A percentile compares a stretch with the other conserved stretches of the same genome.
These are phyloP conservation scores for Dichomitus squalens DNA, from an alignment of 1,284 basidiomycete species.

Conservation along the genomic window DNA sequence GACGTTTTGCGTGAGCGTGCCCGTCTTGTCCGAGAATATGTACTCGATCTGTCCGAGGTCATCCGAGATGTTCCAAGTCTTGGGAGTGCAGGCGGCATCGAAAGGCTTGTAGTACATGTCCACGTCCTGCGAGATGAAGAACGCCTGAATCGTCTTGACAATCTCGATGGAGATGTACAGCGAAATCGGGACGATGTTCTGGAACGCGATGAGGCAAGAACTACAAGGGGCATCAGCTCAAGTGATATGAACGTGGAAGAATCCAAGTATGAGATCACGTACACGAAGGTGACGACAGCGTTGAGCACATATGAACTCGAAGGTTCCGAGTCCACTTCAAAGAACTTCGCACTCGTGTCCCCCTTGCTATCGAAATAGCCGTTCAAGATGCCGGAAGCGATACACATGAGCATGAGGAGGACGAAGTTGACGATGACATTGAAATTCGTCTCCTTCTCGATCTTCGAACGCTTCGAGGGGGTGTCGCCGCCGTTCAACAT, in stretches of 20 bases:
- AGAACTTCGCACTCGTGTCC: constrained; percentile 74
- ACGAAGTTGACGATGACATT: constrained; percentile 96
- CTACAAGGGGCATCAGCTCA: constrained; percentile 38
- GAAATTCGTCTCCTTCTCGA: constrained; percentile 98
- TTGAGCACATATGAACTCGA: constrained; percentile 71
- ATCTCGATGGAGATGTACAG: constrained; percentile 98
- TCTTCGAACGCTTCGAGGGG: constrained; percentile 93
- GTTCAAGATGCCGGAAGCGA: constrained; percentile 72
- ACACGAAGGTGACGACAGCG: constrained; percentile 90
- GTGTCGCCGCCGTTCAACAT: constrained; percentile 95
- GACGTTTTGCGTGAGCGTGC: constrained; percentile 93
- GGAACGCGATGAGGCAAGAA: constrained; percentile 91
- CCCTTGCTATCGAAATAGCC: constrained; percentile 68
- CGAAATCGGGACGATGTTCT: constrained; percentile 97
- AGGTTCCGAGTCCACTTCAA: constrained; percentile 68
- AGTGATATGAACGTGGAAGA: background rate
- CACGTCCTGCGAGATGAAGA: constrained; percentile 95
- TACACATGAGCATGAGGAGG: constrained; percentile 80
- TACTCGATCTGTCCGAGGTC: constrained; percentile 99
- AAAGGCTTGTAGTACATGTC: constrained; percentile 95
- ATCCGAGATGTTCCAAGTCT: constrained; percentile 98
- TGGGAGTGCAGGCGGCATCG: constrained; percentile 90
- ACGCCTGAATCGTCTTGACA: constrained; percentile 97
- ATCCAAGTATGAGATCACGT: constrained; percentile 35
- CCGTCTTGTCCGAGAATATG: constrained; percentile 97